Percentiles rank a stretch among this genome's conserved stretches.
Conservation (phyloP, 2,329 filamentous ascomycete species). For the Colletotrichum sp. region DNA sequence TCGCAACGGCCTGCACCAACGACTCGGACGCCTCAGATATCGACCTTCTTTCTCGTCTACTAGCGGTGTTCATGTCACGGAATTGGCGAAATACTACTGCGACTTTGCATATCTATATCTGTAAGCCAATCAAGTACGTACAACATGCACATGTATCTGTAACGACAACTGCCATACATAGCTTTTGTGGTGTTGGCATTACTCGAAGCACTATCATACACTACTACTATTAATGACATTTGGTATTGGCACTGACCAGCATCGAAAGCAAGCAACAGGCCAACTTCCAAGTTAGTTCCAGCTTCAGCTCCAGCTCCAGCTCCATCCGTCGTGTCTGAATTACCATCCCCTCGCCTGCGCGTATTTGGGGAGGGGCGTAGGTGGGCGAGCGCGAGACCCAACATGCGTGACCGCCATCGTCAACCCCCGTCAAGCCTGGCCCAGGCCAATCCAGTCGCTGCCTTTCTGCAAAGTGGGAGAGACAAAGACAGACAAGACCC, state of each 20-base stretch:
- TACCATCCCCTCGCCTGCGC: not conserved
- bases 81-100: not conserved
- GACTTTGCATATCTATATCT: not conserved
- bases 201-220: not conserved
- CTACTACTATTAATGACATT: not conserved
- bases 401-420: conserved; percentile 3
- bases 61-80: not conserved
- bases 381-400: not conserved
- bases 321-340: not conserved
- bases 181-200: conserved; percentile 1
- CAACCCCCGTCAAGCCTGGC: not conserved
- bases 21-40: not conserved
- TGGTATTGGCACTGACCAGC: not conserved
- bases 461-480: not conserved
- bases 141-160: not conserved
- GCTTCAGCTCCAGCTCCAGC: not conserved
- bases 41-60: not conserved
- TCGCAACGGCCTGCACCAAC: not conserved
- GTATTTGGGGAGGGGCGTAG: conserved; percentile 4
- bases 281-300: not conserved
- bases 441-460: not conserved
- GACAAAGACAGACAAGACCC: not conserved
- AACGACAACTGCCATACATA: not conserved
- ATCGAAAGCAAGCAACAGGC: not conserved
- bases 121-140: not conserved